Evolutionary conservation across 1,284 basidiomycete species (phyloP), one percentile per base, ranked within the genome.

Genomic region (Schizophyllum amplum): DNA sequence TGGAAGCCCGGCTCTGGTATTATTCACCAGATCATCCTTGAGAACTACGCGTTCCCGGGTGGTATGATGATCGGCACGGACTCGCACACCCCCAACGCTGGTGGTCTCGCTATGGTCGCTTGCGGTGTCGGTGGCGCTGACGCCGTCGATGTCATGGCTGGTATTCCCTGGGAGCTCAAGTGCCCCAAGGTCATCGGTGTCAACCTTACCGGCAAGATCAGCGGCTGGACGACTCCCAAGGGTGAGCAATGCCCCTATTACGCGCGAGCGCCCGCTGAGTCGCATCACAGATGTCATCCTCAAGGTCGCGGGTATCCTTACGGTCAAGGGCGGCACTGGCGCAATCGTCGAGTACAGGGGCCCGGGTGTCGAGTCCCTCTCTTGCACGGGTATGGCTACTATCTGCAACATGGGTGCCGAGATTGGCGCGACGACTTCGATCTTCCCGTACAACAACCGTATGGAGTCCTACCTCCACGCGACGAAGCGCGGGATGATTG

Each of bases 401-500:
- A 94, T 97, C 67, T 98, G 96, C 77, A 99, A 98, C 86, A 99
- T 98, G 96, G 97, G 97, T 83, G 97, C 97, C 69, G 96, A 99
- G 77, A 98, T 99, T 68, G 96, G 97, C 73, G 96, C 96, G 54
- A 99, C 96, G 49, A 98, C 97, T 55, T 98, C 96, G 20, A 75
- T 98, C 67, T 99, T 99, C 93, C 97, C 97, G 66, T 99, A 90
- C 88, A 99, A 98, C 82, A 74, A 79, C 66, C 92, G 94, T 68
- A 98, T 98, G 95, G 82, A 73, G 67, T 83, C 87, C 72, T 99
- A 98, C 79, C 82, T 99, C 69, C 83, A 91, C 61, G 94, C 95
- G 51, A 99, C 97, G 65, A 92, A 91, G 71, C 94, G 96, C 65
- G 71, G 78, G 51, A 85, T 90, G 55, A 95, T 98, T 63, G 96